A percentile compares a stretch with the other conserved stretches of the same genome.
These are phyloP conservation scores for Castanea crenata DNA, from an alignment of 306 rosid genomes.

Conservation along the genomic window DNA sequence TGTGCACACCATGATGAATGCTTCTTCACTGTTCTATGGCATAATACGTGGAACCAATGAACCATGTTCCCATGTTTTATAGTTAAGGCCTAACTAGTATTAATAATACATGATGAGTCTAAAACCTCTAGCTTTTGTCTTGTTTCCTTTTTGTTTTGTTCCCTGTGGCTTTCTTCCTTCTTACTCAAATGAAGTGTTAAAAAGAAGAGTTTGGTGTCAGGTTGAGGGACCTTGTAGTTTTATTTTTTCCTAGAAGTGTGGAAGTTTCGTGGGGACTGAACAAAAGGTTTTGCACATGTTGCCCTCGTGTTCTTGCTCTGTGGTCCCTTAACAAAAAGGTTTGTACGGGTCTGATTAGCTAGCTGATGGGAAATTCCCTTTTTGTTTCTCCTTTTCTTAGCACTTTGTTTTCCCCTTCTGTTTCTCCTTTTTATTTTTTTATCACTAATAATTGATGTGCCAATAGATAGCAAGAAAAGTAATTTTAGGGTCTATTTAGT, in stretches of 20 bases:
- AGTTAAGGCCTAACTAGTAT: not conserved
- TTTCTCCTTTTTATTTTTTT: not conserved
- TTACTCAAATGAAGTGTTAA: not conserved
- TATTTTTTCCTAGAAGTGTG: constrained; percentile 2
- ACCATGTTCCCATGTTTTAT: not conserved
- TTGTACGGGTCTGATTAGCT: constrained; percentile 1
- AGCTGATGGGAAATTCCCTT: not conserved
- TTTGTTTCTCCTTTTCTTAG: no score
- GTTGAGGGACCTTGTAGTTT: constrained; percentile 18
- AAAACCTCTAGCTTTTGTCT: not conserved
- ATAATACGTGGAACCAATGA: no score
- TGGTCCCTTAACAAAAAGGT: not conserved
- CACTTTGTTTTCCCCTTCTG: no score
- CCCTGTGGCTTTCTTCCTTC: not conserved
- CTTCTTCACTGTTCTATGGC: not conserved
- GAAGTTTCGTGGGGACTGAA: constrained; percentile 18
- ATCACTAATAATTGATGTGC: not conserved
- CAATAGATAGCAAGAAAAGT: not conserved
- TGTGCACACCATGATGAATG: not conserved
- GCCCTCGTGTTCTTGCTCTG: not conserved
- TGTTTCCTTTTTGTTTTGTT: not conserved
- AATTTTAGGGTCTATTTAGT: no score
- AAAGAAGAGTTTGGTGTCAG: constrained; percentile 3
- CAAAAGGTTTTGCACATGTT: not conserved
- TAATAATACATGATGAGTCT: no score